Conservation (phyloP, 257 asterid species). For the Craterostigma plantagineum region DNA sequence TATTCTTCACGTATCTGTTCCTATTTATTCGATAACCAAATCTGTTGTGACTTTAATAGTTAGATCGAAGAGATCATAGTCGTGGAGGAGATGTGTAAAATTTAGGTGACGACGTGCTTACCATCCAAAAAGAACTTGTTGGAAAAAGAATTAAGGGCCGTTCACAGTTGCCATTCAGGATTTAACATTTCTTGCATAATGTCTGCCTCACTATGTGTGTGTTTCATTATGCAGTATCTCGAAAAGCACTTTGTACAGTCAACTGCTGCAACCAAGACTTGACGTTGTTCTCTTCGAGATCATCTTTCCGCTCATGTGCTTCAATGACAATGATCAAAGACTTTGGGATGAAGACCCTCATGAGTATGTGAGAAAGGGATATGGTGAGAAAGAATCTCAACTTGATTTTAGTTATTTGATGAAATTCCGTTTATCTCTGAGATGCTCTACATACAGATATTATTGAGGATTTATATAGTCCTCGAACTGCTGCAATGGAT, state of each 20-base stretch:
- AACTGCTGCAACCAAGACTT: conserved; percentile 61
- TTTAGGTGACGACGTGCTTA: too few relatives aligned
- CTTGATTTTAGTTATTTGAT: neutral
- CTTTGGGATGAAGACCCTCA: conserved; percentile 99
- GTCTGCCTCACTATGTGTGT: conserved; percentile 11
- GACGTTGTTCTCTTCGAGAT: conserved; percentile 82
- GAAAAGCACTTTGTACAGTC: conserved; percentile 65
- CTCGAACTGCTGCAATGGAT: conserved; percentile 99
- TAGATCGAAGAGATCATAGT: too few relatives aligned
- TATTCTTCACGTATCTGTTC: too few relatives aligned
- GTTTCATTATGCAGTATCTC: conserved; percentile 52
- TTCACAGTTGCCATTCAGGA: too few relatives aligned
- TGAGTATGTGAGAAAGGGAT: conserved; percentile 98
- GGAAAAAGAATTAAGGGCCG: too few relatives aligned
- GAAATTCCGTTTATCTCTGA: neutral
- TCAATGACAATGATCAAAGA: conserved; percentile 76
- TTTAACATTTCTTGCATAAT: conserved; percentile 2
- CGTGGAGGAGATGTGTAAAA: too few relatives aligned
- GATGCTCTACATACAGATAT: conserved; percentile 40
- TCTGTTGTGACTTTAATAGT: too few relatives aligned
- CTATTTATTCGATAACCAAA: too few relatives aligned
- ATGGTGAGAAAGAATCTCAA: conserved; percentile 33
- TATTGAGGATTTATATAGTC: conserved; percentile 93
- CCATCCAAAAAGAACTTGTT: too few relatives aligned
- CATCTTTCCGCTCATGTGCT: conserved; percentile 96